These are phyloP conservation scores for Pythium folliculosum DNA, from an alignment of 352 stramenopile genomes.

Conservation along the genomic window DNA sequence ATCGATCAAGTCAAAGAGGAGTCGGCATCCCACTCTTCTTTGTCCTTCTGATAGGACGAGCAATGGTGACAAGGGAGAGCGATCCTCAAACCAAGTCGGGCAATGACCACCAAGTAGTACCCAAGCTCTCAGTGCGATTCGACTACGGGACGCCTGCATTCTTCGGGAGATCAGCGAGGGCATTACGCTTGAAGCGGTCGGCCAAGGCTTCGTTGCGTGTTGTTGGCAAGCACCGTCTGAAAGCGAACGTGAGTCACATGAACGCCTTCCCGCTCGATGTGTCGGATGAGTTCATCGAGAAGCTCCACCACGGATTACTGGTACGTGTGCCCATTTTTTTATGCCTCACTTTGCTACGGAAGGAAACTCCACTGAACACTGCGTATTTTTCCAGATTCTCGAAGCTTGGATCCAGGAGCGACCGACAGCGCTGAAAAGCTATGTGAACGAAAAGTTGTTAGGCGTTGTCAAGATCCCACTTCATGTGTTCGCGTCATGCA, in stretches of 20 bases:
- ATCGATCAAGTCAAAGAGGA: not conserved
- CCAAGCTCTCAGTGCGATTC: slow-evolving; percentile 10
- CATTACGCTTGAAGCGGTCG: slow-evolving; percentile 20
- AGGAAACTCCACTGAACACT: not conserved
- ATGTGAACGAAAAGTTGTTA: slow-evolving; percentile 13
- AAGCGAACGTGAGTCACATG: slow-evolving; percentile 19
- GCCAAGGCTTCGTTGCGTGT: slow-evolving; percentile 15
- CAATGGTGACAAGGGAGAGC: not conserved
- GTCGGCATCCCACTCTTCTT: slow-evolving; percentile 11
- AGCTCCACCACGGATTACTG: slow-evolving; percentile 14
- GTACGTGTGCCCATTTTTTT: not conserved
- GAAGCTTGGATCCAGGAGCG: slow-evolving; percentile 29
- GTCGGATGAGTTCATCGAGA: slow-evolving; percentile 9
- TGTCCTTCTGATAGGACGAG: slow-evolving; percentile 13
- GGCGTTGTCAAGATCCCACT: slow-evolving; percentile 29
- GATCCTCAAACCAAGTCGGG: not conserved
- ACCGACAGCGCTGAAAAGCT: slow-evolving; percentile 11
- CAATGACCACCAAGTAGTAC: not conserved
- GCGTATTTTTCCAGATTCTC: slow-evolving; percentile 18
- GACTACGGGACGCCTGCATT: slow-evolving; percentile 27
- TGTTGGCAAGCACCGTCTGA: not conserved
- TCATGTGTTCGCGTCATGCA: slow-evolving; percentile 5
- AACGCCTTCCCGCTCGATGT: slow-evolving; percentile 32
- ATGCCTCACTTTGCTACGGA: not conserved
- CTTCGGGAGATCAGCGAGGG: slow-evolving; percentile 10